Evolutionary conservation across 1,139 yeast genomes (phyloP).

Genomic region (Sugiyamaella xylanicola): DNA sequence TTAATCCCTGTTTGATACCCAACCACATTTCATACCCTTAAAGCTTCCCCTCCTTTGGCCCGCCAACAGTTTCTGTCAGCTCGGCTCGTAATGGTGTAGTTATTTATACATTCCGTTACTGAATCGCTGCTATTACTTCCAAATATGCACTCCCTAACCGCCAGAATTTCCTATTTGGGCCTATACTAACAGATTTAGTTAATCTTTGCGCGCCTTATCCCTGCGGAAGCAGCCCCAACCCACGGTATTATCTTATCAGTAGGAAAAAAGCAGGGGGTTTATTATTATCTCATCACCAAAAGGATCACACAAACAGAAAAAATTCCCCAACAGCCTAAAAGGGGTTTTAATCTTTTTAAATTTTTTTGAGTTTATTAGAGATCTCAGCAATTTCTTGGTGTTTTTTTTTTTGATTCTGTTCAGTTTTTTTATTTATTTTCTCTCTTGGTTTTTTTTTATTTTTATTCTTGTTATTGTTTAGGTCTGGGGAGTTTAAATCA

Average conservation of each 20-base stretch:
- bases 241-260: constrained; percentile 13
- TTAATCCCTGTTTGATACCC: no score
- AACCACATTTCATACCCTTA: not conserved
- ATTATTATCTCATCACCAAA: constrained; percentile 6
- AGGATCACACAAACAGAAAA: not conserved
- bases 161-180: not conserved
- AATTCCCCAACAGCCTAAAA: not conserved
- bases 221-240: constrained; percentile 10
- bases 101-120: not conserved
- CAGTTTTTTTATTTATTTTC: constrained; percentile 12
- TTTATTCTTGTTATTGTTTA: not conserved
- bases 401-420: not conserved
- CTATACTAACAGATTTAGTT: constrained; percentile 10
- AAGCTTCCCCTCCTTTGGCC: not conserved
- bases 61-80: no score
- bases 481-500: constrained; percentile 1
- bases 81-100: no score
- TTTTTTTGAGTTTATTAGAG: not conserved
- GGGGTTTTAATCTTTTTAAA: not conserved
- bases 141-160: not conserved
- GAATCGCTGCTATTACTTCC: not conserved
- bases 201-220: constrained; percentile 10
- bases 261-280: constrained; percentile 11
- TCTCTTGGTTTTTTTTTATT: constrained; percentile 4
- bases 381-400: not conserved